Evolutionary conservation across 148 eudicot genomes (phyloP).

Genomic region (Dianthus caryophyllus): DNA sequence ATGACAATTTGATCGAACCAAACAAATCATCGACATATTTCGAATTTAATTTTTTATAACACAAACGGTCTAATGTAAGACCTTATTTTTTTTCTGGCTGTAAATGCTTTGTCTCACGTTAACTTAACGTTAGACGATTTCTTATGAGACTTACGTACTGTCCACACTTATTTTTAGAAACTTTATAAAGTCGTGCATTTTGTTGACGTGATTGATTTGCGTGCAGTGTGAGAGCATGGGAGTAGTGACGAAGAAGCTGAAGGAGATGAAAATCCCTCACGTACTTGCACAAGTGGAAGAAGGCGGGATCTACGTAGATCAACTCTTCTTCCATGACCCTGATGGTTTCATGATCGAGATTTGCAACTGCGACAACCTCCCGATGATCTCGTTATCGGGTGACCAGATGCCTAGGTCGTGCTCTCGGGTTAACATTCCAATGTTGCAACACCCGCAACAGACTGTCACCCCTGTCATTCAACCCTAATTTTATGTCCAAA

Average conservation of each 20-base stretch:
- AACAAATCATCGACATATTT: too few relatives aligned
- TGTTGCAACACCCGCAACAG: constrained; percentile 43
- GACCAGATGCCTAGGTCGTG: constrained; percentile 60
- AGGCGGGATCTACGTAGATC: constrained; percentile 75
- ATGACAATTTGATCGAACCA: too few relatives aligned
- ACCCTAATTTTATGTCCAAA: too few relatives aligned
- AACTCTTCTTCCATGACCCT: constrained; percentile 85
- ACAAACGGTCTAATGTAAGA: too few relatives aligned
- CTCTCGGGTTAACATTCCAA: constrained; percentile 43
- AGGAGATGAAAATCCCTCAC: constrained; percentile 56
- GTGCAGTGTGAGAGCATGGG: constrained; percentile 86
- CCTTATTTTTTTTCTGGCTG: too few relatives aligned
- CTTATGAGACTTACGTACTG: too few relatives aligned
- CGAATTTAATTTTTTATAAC: too few relatives aligned
- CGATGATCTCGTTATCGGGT: constrained; percentile 59
- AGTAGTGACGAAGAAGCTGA: constrained; percentile 68
- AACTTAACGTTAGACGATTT: too few relatives aligned
- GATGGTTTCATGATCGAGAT: constrained; percentile 94
- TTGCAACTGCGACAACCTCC: constrained; percentile 77
- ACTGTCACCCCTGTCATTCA: constrained; percentile 28
- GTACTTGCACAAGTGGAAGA: constrained; percentile 62
- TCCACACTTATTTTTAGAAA: too few relatives aligned
- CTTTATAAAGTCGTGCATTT: background rate
- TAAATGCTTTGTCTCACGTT: too few relatives aligned
- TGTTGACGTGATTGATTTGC: background rate